A percentile compares a stretch with the other conserved stretches of the same genome.
Evolutionary conservation across 129 eudicot genomes (phyloP).

Genomic region (Helichrysum umbraculigerum): DNA sequence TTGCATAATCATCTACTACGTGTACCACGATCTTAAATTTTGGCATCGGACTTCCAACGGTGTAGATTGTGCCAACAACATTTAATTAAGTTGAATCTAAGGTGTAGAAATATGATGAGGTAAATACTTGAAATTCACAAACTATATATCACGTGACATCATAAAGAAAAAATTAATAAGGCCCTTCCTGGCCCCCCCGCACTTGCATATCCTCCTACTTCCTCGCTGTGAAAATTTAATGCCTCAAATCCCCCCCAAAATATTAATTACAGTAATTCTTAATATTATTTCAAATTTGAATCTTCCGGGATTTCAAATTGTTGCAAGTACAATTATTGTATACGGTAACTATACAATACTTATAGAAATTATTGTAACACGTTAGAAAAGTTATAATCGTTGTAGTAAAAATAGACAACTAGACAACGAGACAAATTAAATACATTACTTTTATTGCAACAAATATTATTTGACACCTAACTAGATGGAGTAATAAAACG

Average conservation of each 20-base stretch:
- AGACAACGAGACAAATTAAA: too few relatives aligned
- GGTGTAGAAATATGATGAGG: slow-evolving; percentile 26
- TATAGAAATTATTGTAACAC: too few relatives aligned
- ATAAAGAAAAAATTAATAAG: slow-evolving; percentile 12
- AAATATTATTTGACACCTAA: too few relatives aligned
- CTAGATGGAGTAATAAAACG: too few relatives aligned
- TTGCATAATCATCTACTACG: slow-evolving; percentile 14
- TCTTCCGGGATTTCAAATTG: not conserved
- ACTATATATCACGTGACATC: slow-evolving; percentile 58
- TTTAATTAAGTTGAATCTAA: slow-evolving; percentile 35
- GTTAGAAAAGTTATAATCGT: too few relatives aligned
- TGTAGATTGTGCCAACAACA: slow-evolving; percentile 34
- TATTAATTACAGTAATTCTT: too few relatives aligned
- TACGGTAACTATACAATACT: not conserved
- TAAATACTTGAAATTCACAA: slow-evolving; percentile 17
- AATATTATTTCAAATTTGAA: not conserved
- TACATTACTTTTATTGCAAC: too few relatives aligned
- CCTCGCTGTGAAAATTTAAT: not conserved
- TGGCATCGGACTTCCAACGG: slow-evolving; percentile 28
- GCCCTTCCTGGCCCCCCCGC: slow-evolving; percentile 12
- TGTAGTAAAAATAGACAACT: too few relatives aligned
- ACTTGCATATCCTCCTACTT: not conserved
- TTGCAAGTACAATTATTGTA: not conserved
- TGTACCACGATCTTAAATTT: slow-evolving; percentile 16
- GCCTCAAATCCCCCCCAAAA: not conserved